Evolutionary conservation across 148 eudicot species (phyloP), one percentile per base, ranked within the genome.

Genomic region (Chenopodium suecicum): DNA sequence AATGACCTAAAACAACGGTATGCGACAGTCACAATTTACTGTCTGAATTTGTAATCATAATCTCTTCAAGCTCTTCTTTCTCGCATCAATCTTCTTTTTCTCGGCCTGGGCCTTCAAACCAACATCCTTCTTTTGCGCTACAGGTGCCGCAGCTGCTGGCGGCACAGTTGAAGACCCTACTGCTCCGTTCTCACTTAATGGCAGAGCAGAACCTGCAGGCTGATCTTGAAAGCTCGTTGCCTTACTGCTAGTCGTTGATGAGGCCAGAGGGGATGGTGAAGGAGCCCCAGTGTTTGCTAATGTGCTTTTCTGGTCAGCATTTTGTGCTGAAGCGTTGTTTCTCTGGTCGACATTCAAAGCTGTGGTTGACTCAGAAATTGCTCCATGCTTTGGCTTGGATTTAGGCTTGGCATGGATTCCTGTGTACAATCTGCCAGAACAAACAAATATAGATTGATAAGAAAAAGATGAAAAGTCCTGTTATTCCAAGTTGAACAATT

Each of bases 391-490:
- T 11, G 78, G 81, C 82, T 91, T 94, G 0, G 94, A 86, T 81
- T 96, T 96, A 22, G 94, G 91, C 84, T 92, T 96, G 9, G 97
- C 99, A 66, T 96, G 99, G 75, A 94, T 94, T 64, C 97, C 95
- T 16, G 99, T 96, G 86, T 91, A 96, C 46, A 96, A 85, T 90
- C 99, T 96, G 90, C 34, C 75, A 70, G 73, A 77, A 29, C 4
- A 64, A 13, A 17, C 23, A 27, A 65, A 25, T 25, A 74, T 32
- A 16, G 7, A 52, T 5, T 34, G 6, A 67, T 73, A 48, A 78
- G n/a, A 78, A 10, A 62, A 44, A 48, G 1, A 10, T 0, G 11
- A 11, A 48, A 48, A 48, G 11, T 1, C 2, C 11, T 48, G 14
- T 48, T 0, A 27, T 27, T 27, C 29, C 29, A 27, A 27, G 29